Base-by-base conservation (phyloP, 176 grass and related monocot species). In the Saccharum officinarum region DNA sequence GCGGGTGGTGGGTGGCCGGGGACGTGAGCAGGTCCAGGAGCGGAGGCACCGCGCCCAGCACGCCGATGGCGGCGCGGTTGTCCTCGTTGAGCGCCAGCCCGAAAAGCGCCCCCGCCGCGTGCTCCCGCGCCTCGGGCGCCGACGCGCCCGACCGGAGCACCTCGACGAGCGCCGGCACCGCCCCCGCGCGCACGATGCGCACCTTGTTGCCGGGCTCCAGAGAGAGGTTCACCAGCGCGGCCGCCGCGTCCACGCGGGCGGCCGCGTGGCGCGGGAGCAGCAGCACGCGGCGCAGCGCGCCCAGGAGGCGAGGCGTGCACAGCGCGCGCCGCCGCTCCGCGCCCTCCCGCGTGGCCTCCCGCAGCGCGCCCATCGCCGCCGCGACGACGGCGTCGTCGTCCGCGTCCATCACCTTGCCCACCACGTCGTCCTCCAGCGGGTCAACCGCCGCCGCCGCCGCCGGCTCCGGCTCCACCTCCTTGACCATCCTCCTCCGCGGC, bases 1-100 rank as follows among this genome's bases (percentile, higher is more conserved):
- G 6, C 16, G 85, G 79, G 0, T 92, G 80, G 4, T 49, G 45
- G 0, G 92, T 80, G 1, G 81, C 14, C 0, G 80, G 46, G 8
- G 88, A 85, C 45, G 78, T 80, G 42, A 98, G 84, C 14, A 98
- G 86, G 42, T 95, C 85, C 59, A 98, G 86, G 0, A 98, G 82
- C 1, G 96, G 93, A 0, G 93, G 75, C 64, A 98, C 92, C 7
- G 89, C 96, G 42, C 96, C 93, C 0, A 98, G 85, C 25, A 95
- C 96, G 18, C 93, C 96, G 81, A 98, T 98, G 34, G 93, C 89
- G 20, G 96, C 93, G 55, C 96, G 93, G 81, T 98, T 98, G 45
- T 95, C 96, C 67, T 92, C 96, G 66, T 82, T 65, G 45, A 95
- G 86, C 1, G 96, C 89, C 0, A 98, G 93, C 8, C 93, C 87